phyloP scores from a whole-genome alignment of 2,329 filamentous ascomycete genomes.

The Penicillium sp. region DNA sequence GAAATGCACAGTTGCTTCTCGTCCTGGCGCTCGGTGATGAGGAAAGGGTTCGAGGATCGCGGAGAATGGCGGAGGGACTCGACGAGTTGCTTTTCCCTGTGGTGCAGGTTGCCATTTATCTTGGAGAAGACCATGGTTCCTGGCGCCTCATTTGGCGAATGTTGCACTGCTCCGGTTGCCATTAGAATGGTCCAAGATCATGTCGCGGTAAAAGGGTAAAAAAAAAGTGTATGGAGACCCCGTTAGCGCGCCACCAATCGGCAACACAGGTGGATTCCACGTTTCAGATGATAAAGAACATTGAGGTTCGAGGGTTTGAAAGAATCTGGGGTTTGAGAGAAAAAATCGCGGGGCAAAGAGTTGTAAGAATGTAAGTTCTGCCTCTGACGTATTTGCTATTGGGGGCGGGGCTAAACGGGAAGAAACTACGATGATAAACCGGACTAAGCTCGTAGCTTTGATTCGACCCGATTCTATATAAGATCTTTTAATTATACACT shows the following conservation, averaged over 20 bases:
- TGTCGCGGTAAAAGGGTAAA: slow-evolving; percentile 19
- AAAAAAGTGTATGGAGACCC: slow-evolving; percentile 17
- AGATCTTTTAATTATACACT: slow-evolving; percentile 20
- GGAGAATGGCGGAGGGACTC: slow-evolving; percentile 26
- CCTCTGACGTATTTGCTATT: slow-evolving; percentile 23
- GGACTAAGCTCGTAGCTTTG: slow-evolving; percentile 16
- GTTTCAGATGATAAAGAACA: slow-evolving; percentile 10
- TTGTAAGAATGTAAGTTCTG: slow-evolving; percentile 11
- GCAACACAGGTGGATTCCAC: slow-evolving; percentile 12
- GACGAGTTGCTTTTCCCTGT: slow-evolving; percentile 30
- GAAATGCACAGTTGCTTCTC: slow-evolving; percentile 39
- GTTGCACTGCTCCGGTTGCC: slow-evolving; percentile 40
- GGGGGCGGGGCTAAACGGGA: slow-evolving; percentile 21
- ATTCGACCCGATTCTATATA: slow-evolving; percentile 18
- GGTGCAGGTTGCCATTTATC: slow-evolving; percentile 21
- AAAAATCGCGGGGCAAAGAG: slow-evolving; percentile 4
- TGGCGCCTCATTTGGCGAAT: slow-evolving; percentile 30
- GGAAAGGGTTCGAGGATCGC: slow-evolving; percentile 33
- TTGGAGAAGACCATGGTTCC: slow-evolving; percentile 18
- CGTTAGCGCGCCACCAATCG: slow-evolving; percentile 24
- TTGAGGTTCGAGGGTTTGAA: slow-evolving; percentile 2
- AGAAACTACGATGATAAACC: slow-evolving; percentile 22
- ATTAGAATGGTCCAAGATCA: slow-evolving; percentile 35
- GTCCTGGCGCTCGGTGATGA: slow-evolving; percentile 38
- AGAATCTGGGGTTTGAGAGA: not conserved